phyloP scores from a whole-genome alignment of 306 rosid species.

The Rosa lucieae region DNA sequence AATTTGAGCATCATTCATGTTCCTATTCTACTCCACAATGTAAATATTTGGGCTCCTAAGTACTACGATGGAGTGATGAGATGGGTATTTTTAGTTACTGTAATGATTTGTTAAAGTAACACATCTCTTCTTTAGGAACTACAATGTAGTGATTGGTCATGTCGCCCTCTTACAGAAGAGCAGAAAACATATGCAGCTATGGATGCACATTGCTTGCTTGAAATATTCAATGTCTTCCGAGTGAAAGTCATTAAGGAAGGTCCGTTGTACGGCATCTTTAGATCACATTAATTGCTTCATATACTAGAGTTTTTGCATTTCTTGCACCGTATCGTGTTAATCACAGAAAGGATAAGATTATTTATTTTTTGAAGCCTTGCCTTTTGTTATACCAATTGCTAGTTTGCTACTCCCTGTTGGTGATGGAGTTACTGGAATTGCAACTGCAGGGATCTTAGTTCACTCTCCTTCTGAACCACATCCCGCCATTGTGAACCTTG shows the following conservation, averaged over 20 bases:
- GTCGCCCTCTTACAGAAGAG: constrained; percentile 89
- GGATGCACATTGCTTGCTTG: constrained; percentile 96
- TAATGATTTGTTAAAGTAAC: constrained; percentile 36
- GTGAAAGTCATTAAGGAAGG: constrained; percentile 67
- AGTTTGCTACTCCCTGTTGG: constrained; percentile 6
- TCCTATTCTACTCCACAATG: not conserved
- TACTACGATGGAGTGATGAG: not conserved
- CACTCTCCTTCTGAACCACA: constrained; percentile 23
- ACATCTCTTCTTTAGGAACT: constrained; percentile 74
- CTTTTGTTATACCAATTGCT: constrained; percentile 3
- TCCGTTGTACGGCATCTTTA: constrained; percentile 31
- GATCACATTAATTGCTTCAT: not conserved
- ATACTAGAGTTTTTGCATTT: not conserved
- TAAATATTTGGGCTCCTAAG: not conserved
- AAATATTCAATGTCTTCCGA: constrained; percentile 68
- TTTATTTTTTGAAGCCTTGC: not conserved
- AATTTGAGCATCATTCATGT: not conserved
- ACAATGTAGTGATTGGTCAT: constrained; percentile 99
- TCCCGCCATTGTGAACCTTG: constrained; percentile 37
- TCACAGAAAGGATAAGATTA: not conserved
- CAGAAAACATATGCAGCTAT: constrained; percentile 81
- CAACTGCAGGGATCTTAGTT: constrained; percentile 49
- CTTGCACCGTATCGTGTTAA: not conserved
- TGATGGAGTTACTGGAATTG: constrained; percentile 22
- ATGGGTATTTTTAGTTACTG: constrained; percentile 24